Conservation (phyloP, 116 monocot genomes). For the Trichopus zeylanicus region DNA sequence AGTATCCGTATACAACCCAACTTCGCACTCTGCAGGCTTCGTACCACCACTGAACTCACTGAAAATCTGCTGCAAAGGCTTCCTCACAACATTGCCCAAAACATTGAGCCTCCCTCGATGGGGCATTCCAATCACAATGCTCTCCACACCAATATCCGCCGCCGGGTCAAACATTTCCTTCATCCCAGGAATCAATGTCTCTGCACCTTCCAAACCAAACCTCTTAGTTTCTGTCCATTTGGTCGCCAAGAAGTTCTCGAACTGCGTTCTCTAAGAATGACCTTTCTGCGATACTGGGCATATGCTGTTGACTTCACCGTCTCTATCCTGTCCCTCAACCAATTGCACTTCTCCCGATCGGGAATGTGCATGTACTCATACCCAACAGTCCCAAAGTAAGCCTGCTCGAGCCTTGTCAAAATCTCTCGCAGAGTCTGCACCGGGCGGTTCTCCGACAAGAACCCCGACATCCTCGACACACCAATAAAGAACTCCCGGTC, state of each 20-base stretch:
- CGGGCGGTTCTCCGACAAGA: neutral
- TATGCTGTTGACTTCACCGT: neutral
- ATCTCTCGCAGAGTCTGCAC: neutral
- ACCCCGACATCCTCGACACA: neutral
- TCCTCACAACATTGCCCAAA: neutral
- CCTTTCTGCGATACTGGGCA: neutral
- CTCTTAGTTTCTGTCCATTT: neutral
- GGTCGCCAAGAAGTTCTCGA: neutral
- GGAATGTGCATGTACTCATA: neutral
- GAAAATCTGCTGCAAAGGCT: slow-evolving; percentile 1
- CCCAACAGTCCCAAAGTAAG: neutral
- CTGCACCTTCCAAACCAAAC: neutral
- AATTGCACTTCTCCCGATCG: neutral
- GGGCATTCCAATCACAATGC: neutral
- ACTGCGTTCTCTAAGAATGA: neutral
- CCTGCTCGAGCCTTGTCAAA: neutral
- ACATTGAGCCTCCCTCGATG: neutral
- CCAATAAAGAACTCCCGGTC: slow-evolving; percentile 1
- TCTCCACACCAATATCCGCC: neutral
- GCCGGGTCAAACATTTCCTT: neutral
- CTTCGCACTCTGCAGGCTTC: neutral
- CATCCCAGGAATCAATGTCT: neutral
- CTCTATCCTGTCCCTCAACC: neutral
- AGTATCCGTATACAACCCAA: neutral
- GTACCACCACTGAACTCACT: slow-evolving; percentile 1